phyloP scores from a whole-genome alignment of 2,329 filamentous ascomycete species.

The Pyrenophora seminiperda region DNA sequence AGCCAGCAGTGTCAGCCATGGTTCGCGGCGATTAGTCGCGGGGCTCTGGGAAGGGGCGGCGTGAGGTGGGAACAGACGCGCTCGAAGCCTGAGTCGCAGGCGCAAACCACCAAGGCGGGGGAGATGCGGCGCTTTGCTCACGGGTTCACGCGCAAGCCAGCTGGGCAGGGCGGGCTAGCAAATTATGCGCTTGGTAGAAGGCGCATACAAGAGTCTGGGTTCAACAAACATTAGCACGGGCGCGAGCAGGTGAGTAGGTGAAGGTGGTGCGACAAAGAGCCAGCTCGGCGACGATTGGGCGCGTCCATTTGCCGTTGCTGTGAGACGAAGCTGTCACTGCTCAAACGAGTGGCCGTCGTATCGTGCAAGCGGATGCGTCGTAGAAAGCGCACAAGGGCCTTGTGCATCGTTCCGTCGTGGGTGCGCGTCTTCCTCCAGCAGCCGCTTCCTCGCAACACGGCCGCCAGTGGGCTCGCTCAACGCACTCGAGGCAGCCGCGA shows the following conservation, averaged over 20 bases:
- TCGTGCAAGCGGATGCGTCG: conserved; percentile 30
- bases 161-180: conserved; percentile 28
- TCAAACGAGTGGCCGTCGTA: conserved; percentile 35
- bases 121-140: conserved; percentile 30
- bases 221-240: conserved; percentile 47
- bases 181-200: conserved; percentile 32
- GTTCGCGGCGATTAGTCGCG: conserved; percentile 12
- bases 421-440: conserved; percentile 32
- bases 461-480: conserved; percentile 18
- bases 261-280: conserved; percentile 34
- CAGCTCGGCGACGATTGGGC: conserved; percentile 32
- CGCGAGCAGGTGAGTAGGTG: conserved; percentile 31
- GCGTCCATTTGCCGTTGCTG: conserved; percentile 38
- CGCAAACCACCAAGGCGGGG: conserved; percentile 29
- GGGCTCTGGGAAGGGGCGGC: conserved; percentile 20
- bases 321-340: conserved; percentile 47
- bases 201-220: conserved; percentile 35
- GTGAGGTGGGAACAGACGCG: conserved; percentile 23
- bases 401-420: conserved; percentile 38
- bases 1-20: conserved; percentile 49
- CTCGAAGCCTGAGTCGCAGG: conserved; percentile 26
- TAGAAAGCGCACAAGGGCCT: conserved; percentile 36
- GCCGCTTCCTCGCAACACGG: conserved; percentile 31
- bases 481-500: conserved; percentile 19
- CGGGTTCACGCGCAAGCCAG: conserved; percentile 32